phyloP scores from a whole-genome alignment of 2,329 filamentous ascomycete genomes.

The Aspergillus neotritici region DNA sequence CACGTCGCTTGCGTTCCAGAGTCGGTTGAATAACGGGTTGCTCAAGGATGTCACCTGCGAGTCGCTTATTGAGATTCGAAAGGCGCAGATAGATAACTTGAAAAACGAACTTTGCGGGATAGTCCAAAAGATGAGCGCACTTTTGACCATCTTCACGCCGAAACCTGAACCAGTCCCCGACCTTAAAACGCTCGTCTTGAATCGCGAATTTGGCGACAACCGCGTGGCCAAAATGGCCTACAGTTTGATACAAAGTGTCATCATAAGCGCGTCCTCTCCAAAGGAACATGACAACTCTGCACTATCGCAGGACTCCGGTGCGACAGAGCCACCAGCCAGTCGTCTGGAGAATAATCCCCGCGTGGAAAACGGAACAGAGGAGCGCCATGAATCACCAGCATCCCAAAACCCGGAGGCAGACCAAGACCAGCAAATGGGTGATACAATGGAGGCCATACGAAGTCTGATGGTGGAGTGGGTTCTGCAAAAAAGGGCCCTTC shows the following conservation, averaged over 20 bases:
- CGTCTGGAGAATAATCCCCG: no score
- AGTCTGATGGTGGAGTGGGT: constrained; percentile 20
- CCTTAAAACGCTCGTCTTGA: constrained; percentile 21
- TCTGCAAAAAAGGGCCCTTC: constrained; percentile 16
- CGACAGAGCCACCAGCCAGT: no score
- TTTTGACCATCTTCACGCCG: no score
- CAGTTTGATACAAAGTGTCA: constrained; percentile 17
- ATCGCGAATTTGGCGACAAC: constrained; percentile 27
- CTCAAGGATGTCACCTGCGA: constrained; percentile 28
- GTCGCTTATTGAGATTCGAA: constrained; percentile 24
- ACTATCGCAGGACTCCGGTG: no score
- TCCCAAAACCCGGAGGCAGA: no score
- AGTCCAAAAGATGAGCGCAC: no score
- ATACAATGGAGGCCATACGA: constrained; percentile 15
- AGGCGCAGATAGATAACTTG: constrained; percentile 20
- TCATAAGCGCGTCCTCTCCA: constrained; percentile 5
- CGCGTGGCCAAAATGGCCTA: constrained; percentile 19
- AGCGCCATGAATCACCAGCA: neutral
- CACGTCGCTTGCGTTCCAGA: constrained; percentile 31
- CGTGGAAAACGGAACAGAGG: neutral
- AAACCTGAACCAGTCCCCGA: constrained; percentile 23
- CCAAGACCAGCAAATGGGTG: constrained; percentile 5
- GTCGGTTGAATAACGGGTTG: constrained; percentile 21
- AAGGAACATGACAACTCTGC: constrained; percentile 14
- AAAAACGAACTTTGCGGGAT: constrained; percentile 11